These are phyloP conservation scores for Sicyos baderoa DNA, from an alignment of 306 rosid species.

Conservation along the genomic window DNA sequence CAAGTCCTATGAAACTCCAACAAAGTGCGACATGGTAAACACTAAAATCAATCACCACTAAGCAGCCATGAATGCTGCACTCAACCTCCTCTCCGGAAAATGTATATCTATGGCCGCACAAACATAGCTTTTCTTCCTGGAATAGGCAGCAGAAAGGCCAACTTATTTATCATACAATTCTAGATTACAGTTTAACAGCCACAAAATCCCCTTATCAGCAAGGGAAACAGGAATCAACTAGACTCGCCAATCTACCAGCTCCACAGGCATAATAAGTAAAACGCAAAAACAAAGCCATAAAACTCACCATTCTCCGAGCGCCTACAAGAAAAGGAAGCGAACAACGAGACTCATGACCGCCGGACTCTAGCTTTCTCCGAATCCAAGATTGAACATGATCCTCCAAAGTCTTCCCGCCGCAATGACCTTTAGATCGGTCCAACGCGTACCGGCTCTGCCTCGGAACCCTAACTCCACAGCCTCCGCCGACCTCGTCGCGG, in stretches of 20 bases:
- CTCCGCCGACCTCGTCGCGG: conserved; percentile 17
- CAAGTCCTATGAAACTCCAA: too few species aligned
- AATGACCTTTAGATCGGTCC: conserved; percentile 33
- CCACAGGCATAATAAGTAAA: background rate
- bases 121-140: conserved; percentile 57
- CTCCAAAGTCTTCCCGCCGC: conserved; percentile 31
- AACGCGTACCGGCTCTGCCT: conserved; percentile 33
- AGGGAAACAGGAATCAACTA: background rate
- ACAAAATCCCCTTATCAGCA: background rate
- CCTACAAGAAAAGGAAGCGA: conserved; percentile 63
- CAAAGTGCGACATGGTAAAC: too few species aligned
- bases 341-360: conserved; percentile 26
- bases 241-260: background rate
- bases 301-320: conserved; percentile 51
- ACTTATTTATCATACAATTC: too few species aligned
- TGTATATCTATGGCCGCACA: conserved; percentile 35
- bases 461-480: conserved; percentile 33
- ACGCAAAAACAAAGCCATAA: background rate
- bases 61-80: conserved; percentile 67
- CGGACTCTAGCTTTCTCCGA: conserved; percentile 28
- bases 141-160: conserved; percentile 1
- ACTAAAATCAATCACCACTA: too few species aligned
- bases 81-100: conserved; percentile 42
- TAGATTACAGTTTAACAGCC: background rate
- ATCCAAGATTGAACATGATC: conserved; percentile 46